Evolutionary conservation across 1,284 basidiomycete genomes (phyloP).

Genomic region (Tranzscheliella williamsii): DNA sequence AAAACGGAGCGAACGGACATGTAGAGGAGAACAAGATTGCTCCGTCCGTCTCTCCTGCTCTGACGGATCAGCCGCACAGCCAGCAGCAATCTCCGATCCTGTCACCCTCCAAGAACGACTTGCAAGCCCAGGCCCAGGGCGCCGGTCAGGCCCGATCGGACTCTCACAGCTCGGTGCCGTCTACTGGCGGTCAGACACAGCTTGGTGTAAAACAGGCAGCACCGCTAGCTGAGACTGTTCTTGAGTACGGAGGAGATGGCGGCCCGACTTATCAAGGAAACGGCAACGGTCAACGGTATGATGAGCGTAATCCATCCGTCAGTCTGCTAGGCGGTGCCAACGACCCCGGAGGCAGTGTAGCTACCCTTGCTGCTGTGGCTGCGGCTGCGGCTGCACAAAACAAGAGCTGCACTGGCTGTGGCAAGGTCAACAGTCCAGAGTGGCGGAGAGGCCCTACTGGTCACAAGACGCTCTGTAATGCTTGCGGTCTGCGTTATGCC

Average conservation of each 20-base stretch:
- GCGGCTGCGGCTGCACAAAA: slow-evolving; percentile 13
- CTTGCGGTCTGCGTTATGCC: slow-evolving; percentile 57
- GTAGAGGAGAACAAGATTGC: not conserved
- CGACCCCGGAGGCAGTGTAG: slow-evolving; percentile 7
- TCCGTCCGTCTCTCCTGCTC: not conserved
- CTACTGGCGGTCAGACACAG: not conserved
- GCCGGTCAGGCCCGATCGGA: not conserved
- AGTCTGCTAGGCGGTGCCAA: not conserved
- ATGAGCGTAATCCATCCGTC: slow-evolving; percentile 1
- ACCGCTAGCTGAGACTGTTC: too few species aligned
- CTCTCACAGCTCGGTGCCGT: not conserved
- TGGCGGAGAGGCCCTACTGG: slow-evolving; percentile 73
- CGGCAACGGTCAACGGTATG: too few species aligned
- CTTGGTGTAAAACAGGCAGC: not conserved
- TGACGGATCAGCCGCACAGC: not conserved
- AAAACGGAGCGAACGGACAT: not conserved
- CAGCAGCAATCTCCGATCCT: not conserved
- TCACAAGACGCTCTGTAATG: slow-evolving; percentile 59
- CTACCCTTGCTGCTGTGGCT: slow-evolving; percentile 19
- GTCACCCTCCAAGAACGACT: not conserved
- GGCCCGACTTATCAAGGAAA: not conserved
- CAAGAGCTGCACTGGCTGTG: slow-evolving; percentile 59
- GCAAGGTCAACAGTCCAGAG: slow-evolving; percentile 75
- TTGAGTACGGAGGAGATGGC: too few species aligned
- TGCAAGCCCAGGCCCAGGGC: not conserved